Conservation (phyloP, 1,284 basidiomycete species). For the Phellinidium pouzarii region DNA sequence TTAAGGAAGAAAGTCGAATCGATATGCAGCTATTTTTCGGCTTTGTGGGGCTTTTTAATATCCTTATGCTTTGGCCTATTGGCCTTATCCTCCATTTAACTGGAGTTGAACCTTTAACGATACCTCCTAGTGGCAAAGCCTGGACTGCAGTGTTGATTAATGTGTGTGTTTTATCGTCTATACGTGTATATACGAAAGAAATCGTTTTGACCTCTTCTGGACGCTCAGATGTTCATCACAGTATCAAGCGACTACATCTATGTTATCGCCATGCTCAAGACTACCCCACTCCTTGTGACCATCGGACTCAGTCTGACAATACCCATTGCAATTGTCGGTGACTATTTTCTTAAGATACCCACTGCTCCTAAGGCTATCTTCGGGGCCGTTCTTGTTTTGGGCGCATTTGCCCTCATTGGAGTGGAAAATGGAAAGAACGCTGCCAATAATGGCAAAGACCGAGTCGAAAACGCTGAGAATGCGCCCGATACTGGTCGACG, state of each 20-base stretch:
- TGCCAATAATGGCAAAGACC: constrained; percentile 21
- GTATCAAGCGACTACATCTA: constrained; percentile 83
- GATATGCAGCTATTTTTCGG: constrained; percentile 94
- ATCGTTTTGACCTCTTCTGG: constrained; percentile 1
- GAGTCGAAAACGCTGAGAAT: constrained; percentile 15
- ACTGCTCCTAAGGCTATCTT: constrained; percentile 50
- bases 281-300: constrained; percentile 89
- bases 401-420: constrained; percentile 63
- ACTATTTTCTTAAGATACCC: constrained; percentile 58
- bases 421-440: constrained; percentile 42
- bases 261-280: constrained; percentile 93
- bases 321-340: constrained; percentile 80
- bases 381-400: constrained; percentile 62
- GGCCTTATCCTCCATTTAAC: constrained; percentile 75
- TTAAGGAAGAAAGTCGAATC: constrained; percentile 77
- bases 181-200: not conserved
- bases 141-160: constrained; percentile 72
- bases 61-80: constrained; percentile 76
- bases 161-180: constrained; percentile 35
- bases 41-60: constrained; percentile 89
- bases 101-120: constrained; percentile 70
- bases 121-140: constrained; percentile 57
- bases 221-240: constrained; percentile 74
- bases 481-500: not conserved
- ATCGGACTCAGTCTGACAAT: constrained; percentile 95